Conservation (phyloP, 2,329 filamentous ascomycete species). For the Nothopassalora personata region DNA sequence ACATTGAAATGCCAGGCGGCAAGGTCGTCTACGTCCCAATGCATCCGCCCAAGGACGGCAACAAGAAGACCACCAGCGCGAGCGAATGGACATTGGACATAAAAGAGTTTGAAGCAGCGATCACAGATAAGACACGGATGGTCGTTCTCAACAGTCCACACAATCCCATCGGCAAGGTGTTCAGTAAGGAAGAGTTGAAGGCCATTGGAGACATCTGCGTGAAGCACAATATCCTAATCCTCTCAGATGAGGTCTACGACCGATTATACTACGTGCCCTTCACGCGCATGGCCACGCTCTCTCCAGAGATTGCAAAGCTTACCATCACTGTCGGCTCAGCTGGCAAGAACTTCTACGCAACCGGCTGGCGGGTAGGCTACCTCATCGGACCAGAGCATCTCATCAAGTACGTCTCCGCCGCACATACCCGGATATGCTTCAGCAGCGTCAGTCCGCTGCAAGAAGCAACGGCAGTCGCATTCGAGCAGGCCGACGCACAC, state of each 20-base stretch:
- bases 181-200: constrained; percentile 74
- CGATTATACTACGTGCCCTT: constrained; percentile 93
- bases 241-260: constrained; percentile 68
- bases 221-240: constrained; percentile 86
- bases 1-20: constrained; percentile 97
- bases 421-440: constrained; percentile 95
- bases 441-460: constrained; percentile 88
- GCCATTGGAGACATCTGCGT: constrained; percentile 83
- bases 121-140: constrained; percentile 90
- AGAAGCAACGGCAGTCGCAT: constrained; percentile 88
- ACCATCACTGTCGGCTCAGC: constrained; percentile 93
- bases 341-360: constrained; percentile 97
- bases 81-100: constrained; percentile 86
- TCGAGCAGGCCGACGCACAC: constrained; percentile 78
- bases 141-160: constrained; percentile 85
- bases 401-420: constrained; percentile 85
- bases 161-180: constrained; percentile 96
- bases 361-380: constrained; percentile 95
- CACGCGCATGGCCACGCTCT: constrained; percentile 84
- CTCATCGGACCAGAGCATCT: constrained; percentile 83
- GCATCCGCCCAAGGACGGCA: constrained; percentile 77
- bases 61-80: constrained; percentile 72
- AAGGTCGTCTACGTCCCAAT: constrained; percentile 94
- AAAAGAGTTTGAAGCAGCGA: constrained; percentile 70
- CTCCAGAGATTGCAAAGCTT: constrained; percentile 78